phyloP scores from a whole-genome alignment of 441 rosid genomes.

The Biscutella laevigata region DNA sequence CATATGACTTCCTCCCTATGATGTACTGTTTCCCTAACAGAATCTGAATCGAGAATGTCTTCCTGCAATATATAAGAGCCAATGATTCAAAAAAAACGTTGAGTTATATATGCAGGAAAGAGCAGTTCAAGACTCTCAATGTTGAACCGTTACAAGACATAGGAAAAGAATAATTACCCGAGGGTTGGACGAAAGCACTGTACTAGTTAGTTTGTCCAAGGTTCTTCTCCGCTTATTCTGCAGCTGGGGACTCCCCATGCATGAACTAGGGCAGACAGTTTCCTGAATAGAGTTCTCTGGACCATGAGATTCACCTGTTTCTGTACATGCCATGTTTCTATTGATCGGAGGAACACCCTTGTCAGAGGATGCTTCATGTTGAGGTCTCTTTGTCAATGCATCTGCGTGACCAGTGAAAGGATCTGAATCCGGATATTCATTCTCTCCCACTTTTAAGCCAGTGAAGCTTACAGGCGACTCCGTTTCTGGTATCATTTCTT shows the following conservation, averaged over 20 bases:
- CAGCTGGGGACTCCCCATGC: constrained; percentile 29
- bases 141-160: background rate
- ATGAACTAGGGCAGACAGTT: constrained; percentile 19
- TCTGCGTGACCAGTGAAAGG: constrained; percentile 11
- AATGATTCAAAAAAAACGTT: constrained; percentile 8
- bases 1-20: constrained; percentile 19
- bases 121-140: background rate
- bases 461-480: constrained; percentile 27
- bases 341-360: constrained; percentile 10
- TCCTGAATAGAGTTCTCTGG: constrained; percentile 21
- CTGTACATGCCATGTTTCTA: constrained; percentile 22
- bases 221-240: constrained; percentile 46
- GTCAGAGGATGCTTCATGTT: constrained; percentile 12
- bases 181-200: constrained; percentile 32
- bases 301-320: constrained; percentile 23
- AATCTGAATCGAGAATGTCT: constrained; percentile 26
- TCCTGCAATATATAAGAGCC: constrained; percentile 28
- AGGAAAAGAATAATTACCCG: constrained; percentile 27
- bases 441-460: constrained; percentile 19
- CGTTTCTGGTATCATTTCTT: constrained; percentile 19
- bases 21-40: constrained; percentile 25
- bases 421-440: constrained; percentile 23
- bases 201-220: constrained; percentile 21
- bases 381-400: constrained; percentile 14
- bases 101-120: background rate